Conservation (phyloP, 768 basidiomycete species). For the Pleurotus sapidus region DNA sequence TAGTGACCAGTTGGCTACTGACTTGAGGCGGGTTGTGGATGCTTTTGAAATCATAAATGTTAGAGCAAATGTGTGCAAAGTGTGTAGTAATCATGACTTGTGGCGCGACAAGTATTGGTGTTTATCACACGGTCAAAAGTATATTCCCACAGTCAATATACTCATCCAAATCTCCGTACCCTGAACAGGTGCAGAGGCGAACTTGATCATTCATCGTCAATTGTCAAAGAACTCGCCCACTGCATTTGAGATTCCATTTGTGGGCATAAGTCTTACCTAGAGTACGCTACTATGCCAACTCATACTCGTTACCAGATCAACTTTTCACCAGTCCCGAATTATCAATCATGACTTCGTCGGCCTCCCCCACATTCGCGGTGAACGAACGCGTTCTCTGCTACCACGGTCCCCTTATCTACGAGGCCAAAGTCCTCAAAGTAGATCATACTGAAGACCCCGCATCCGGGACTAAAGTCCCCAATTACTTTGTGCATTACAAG, state of each 20-base stretch:
- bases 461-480: slow-evolving; percentile 47
- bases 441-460: slow-evolving; percentile 57
- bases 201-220: too few species aligned
- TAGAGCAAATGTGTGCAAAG: too few species aligned
- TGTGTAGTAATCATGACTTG: neutral
- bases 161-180: neutral
- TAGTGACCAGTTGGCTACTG: too few species aligned
- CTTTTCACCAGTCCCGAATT: neutral
- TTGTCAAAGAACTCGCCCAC: too few species aligned
- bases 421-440: slow-evolving; percentile 82
- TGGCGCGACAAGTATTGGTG: neutral
- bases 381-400: slow-evolving; percentile 90
- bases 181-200: too few species aligned
- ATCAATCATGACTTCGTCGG: neutral
- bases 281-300: too few species aligned
- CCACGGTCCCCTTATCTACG: slow-evolving; percentile 94
- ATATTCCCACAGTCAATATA: neutral
- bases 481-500: slow-evolving; percentile 98
- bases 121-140: neutral
- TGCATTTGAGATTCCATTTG: too few species aligned
- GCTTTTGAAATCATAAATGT: too few species aligned
- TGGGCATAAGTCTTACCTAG: too few species aligned
- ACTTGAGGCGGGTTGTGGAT: too few species aligned
- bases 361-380: slow-evolving; percentile 37
- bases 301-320: too few species aligned